phyloP scores from a whole-genome alignment of 1,284 basidiomycete species.

The Irpex lacteus region DNA sequence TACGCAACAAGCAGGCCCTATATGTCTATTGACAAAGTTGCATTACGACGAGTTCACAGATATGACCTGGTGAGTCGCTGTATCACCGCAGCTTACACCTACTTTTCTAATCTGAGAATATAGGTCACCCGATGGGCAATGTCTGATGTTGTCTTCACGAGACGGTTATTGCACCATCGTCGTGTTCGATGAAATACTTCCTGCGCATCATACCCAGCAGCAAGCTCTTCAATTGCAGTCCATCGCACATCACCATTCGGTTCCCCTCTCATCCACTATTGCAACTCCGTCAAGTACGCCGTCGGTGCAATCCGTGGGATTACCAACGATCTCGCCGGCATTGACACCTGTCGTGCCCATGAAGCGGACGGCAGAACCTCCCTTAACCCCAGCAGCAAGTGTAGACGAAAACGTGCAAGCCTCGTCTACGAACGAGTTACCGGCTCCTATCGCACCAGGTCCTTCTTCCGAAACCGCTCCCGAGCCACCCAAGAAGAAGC shows the following conservation, averaged over 20 bases:
- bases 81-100: slow-evolving; percentile 17
- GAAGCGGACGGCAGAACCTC: slow-evolving; percentile 47
- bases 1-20: slow-evolving; percentile 88
- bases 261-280: slow-evolving; percentile 47
- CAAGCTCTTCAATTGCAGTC: slow-evolving; percentile 83
- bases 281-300: slow-evolving; percentile 39
- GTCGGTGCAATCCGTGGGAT: slow-evolving; percentile 33
- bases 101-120: slow-evolving; percentile 1
- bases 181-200: slow-evolving; percentile 87
- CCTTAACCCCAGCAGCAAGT: slow-evolving; percentile 49
- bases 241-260: slow-evolving; percentile 79
- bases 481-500: slow-evolving; percentile 80
- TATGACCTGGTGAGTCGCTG: slow-evolving; percentile 77
- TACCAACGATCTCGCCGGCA: slow-evolving; percentile 35
- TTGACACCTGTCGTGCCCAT: slow-evolving; percentile 44
- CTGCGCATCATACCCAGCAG: slow-evolving; percentile 84
- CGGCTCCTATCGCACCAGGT: background rate
- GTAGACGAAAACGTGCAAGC: slow-evolving; percentile 34
- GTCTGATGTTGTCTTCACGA: slow-evolving; percentile 86
- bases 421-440: slow-evolving; percentile 10
- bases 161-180: slow-evolving; percentile 98
- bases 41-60: slow-evolving; percentile 99
- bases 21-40: slow-evolving; percentile 91
- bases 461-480: slow-evolving; percentile 21
- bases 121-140: slow-evolving; percentile 96